Evolutionary conservation across 2,329 filamentous ascomycete genomes (phyloP), one percentile per base, ranked within the genome.

Genomic region (Colletotrichum sp.): DNA sequence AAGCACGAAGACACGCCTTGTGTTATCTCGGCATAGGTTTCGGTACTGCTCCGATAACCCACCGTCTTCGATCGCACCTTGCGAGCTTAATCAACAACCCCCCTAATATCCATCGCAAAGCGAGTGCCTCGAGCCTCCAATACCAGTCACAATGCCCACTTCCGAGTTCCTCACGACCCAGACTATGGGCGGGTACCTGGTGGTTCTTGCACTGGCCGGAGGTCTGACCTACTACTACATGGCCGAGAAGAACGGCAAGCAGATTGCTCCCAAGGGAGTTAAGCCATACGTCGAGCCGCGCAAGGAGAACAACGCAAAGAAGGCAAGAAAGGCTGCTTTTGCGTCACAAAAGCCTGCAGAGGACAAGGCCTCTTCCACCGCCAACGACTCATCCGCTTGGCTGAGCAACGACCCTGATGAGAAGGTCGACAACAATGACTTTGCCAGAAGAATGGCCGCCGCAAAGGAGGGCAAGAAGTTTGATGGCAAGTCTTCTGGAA

Each of bases 391-490:
- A 11, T 79, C 59, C 52, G 76, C 82, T 36, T 79, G 80, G 61
- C 75, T 82, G 66, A 82, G 79, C 59, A 80, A 85, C 59, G 75
- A 84, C 8, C 84, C 80, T 72, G 89, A 93, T 74, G 92, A 93
- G 75, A 90, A 90, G 60, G 88, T 92, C 72, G 92, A 93, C 81
- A 94, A 94, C 82, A 91, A 90, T 80, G 94, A 96, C 79, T 96
- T 97, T 83, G 95, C 95, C 36, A 91, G 91, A 80, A 93, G 94
- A 82, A 89, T 97, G 79, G 87, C 91, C 73, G 93, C 90, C 80
- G 90, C 93, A 67, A 94, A 95, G 86, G 89, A 94, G 78, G 95
- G 95, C 74, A 91, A 90, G 77, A 91, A 91, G 81, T 90, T 91
- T 79, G 87, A 84, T 76, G 84, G 85, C 80, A 89, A 90, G 82